These are phyloP conservation scores for Cymbopogon flexuosus DNA, from an alignment of 202 grass and related monocot species.

Conservation along the genomic window DNA sequence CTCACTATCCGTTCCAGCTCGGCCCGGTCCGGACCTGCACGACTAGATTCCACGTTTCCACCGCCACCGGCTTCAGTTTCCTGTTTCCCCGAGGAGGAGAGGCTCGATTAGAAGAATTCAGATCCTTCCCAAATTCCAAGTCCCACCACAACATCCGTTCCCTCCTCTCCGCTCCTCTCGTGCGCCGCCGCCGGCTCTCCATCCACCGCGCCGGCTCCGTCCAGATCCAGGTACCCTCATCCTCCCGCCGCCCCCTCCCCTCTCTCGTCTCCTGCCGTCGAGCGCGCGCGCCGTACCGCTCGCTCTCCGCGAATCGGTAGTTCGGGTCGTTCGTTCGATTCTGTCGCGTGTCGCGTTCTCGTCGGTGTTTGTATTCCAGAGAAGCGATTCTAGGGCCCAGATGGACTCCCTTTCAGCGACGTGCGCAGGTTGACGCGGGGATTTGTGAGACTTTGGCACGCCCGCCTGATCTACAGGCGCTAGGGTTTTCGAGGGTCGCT, in stretches of 20 bases:
- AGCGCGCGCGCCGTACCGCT: not conserved
- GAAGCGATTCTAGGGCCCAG: not conserved
- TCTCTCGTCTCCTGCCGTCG: not conserved
- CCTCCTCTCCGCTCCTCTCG: not conserved
- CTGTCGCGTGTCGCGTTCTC: not conserved
- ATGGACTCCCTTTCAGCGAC: not conserved
- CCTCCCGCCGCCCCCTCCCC: not conserved
- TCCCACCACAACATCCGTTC: not conserved
- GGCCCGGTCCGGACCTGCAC: not conserved
- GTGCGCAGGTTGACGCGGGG: not conserved
- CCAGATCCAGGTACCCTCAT: not conserved
- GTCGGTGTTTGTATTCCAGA: not conserved
- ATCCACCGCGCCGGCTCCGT: not conserved
- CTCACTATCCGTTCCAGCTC: not conserved
- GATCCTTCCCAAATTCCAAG: not conserved
- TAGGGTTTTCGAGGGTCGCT: not conserved
- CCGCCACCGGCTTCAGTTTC: not conserved
- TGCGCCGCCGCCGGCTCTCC: not conserved
- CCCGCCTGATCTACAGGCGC: not conserved
- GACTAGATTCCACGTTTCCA: too few relatives aligned
- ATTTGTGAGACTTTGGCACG: not conserved
- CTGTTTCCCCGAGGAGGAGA: too few relatives aligned
- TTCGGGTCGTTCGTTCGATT: not conserved
- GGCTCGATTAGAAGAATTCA: not conserved
- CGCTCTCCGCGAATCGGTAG: not conserved